Evolutionary conservation across 2,329 filamentous ascomycete species (phyloP).

Genomic region (Penicillium sp.): DNA sequence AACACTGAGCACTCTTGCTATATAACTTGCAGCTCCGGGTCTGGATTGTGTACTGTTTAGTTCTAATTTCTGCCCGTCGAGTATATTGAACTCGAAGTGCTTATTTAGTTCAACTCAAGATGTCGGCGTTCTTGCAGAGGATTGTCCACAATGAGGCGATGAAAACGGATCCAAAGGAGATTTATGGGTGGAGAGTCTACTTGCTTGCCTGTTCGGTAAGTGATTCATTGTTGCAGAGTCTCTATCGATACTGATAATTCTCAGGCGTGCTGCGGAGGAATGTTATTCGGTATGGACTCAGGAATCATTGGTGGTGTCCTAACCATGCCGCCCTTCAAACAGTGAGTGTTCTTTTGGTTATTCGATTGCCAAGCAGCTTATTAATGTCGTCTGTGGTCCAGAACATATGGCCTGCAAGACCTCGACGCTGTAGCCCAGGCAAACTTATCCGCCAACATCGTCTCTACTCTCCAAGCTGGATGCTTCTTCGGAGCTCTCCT

Average conservation of each 20-base stretch:
- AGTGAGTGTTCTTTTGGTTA: constrained; percentile 37
- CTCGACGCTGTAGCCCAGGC: constrained; percentile 46
- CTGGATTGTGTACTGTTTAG: too few species aligned
- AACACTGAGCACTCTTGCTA: not conserved
- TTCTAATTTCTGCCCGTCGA: not conserved
- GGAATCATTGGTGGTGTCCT: constrained; percentile 69
- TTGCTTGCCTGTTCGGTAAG: constrained; percentile 60
- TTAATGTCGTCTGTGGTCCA: constrained; percentile 19
- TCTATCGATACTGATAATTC: constrained; percentile 2
- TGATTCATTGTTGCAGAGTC: not conserved
- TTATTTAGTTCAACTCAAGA: constrained; percentile 29
- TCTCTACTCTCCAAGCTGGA: constrained; percentile 69
- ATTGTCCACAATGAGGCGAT: constrained; percentile 71
- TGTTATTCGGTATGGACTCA: constrained; percentile 66
- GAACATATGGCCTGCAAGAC: constrained; percentile 54
- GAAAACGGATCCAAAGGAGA: constrained; percentile 64
- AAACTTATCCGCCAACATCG: constrained; percentile 66
- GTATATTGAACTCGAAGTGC: not conserved
- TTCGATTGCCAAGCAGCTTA: constrained; percentile 8
- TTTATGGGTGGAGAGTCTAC: constrained; percentile 70
- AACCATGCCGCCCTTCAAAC: constrained; percentile 59
- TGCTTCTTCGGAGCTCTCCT: constrained; percentile 65
- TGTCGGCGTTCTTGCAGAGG: constrained; percentile 51
- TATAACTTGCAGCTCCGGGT: not conserved
- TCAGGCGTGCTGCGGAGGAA: constrained; percentile 66